A percentile compares a stretch with the other conserved stretches of the same genome.
phyloP scores from a whole-genome alignment of 768 basidiomycete genomes.

The Tylopilus intermedius region DNA sequence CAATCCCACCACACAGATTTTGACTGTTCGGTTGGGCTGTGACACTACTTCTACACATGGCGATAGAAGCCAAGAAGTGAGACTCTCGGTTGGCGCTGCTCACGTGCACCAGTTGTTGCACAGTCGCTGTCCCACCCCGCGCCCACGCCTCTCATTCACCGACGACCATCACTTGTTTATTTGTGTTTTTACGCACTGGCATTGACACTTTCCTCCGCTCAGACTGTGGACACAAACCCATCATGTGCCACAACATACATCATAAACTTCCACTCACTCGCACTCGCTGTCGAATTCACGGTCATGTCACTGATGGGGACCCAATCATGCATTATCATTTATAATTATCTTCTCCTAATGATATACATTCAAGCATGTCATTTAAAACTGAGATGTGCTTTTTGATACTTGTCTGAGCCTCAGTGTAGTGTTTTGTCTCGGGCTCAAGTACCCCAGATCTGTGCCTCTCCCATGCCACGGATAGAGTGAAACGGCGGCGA shows the following conservation, averaged over 20 bases:
- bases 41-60: constrained; percentile 7
- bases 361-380: constrained; percentile 13
- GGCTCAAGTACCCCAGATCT: too few species aligned
- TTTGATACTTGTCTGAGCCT: too few species aligned
- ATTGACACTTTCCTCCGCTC: constrained; percentile 8
- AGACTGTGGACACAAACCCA: constrained; percentile 8
- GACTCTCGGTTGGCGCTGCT: constrained; percentile 7
- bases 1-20: constrained; percentile 6
- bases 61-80: constrained; percentile 12
- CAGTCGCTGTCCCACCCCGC: constrained; percentile 17
- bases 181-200: constrained; percentile 18
- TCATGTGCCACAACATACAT: constrained; percentile 5
- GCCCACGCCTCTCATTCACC: constrained; percentile 15
- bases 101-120: constrained; percentile 24
- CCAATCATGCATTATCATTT: constrained; percentile 28
- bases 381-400: not conserved
- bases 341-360: constrained; percentile 26
- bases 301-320: constrained; percentile 19
- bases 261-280: constrained; percentile 14
- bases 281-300: constrained; percentile 20
- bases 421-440: too few species aligned
- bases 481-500: too few species aligned
- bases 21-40: constrained; percentile 7
- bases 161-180: constrained; percentile 21
- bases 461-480: too few species aligned